Percentiles rank a stretch among this genome's conserved stretches.
Conservation (phyloP, 1,284 basidiomycete genomes). For the Phenoliferia sp. region DNA sequence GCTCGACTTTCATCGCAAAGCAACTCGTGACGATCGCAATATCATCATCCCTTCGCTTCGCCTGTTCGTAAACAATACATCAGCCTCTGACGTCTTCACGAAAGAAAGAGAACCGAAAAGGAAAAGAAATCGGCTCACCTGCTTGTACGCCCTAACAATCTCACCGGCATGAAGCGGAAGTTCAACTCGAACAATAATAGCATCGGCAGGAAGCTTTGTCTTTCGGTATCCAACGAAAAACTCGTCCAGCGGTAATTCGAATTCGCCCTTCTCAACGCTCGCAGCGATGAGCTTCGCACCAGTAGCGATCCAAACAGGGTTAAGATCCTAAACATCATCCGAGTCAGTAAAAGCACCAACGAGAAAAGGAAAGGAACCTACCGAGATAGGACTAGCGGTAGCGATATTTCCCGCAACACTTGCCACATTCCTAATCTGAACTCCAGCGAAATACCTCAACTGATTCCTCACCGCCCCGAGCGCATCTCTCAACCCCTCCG, state of each 20-base stretch:
- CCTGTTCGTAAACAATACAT: conserved; percentile 26
- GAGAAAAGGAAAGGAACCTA: background rate
- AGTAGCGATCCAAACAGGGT: conserved; percentile 44
- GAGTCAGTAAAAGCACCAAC: conserved; percentile 36
- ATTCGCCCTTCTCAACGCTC: conserved; percentile 27
- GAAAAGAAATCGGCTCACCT: conserved; percentile 12
- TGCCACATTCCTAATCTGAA: conserved; percentile 43
- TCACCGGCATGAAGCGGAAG: conserved; percentile 28
- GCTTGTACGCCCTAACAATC: conserved; percentile 42
- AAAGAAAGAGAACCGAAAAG: background rate
- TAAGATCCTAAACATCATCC: conserved; percentile 35
- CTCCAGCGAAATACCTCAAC: conserved; percentile 37
- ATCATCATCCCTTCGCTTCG: conserved; percentile 44
- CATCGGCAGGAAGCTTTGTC: conserved; percentile 39
- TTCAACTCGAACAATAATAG: conserved; percentile 37
- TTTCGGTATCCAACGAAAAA: conserved; percentile 43
- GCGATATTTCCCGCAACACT: conserved; percentile 42
- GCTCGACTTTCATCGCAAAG: conserved; percentile 25
- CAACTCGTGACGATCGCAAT: conserved; percentile 44
- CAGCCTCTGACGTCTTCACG: background rate
- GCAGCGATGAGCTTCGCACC: conserved; percentile 32
- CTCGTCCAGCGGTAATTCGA: conserved; percentile 27
- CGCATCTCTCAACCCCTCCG: conserved; percentile 7
- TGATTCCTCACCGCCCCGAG: conserved; percentile 33
- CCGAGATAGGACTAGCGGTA: conserved; percentile 41